A percentile compares a stretch with the other conserved stretches of the same genome.
Evolutionary conservation across 2,329 filamentous ascomycete species (phyloP).

Genomic region (Beauveria australis): DNA sequence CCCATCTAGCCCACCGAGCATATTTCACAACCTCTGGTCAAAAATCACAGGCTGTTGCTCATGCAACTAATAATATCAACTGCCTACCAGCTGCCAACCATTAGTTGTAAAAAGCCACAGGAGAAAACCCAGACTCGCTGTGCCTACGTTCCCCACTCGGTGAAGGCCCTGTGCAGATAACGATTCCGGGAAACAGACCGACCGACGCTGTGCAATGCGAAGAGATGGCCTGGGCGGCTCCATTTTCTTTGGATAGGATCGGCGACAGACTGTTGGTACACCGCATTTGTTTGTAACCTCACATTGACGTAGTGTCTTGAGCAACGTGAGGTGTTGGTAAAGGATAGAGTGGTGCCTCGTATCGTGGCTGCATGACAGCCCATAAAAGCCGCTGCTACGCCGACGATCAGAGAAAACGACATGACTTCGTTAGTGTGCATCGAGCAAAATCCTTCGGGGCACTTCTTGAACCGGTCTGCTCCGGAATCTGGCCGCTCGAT

Average conservation of each 20-base stretch:
- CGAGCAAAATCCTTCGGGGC: not conserved
- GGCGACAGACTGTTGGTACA: not conserved
- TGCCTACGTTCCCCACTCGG: constrained; percentile 8
- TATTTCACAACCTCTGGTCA: not conserved
- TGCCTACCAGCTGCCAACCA: not conserved
- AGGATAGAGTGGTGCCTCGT: not conserved
- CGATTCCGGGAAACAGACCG: not conserved
- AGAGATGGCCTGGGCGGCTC: not conserved
- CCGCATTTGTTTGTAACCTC: not conserved
- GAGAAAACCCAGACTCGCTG: not conserved
- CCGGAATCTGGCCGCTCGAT: not conserved
- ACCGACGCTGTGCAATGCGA: constrained; percentile 1
- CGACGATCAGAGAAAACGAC: not conserved
- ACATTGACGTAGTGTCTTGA: not conserved
- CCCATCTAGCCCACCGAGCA: not conserved
- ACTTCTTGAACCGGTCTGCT: not conserved
- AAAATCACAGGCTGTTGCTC: not conserved
- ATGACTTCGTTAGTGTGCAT: not conserved
- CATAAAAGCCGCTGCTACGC: not conserved
- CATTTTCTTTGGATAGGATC: not conserved
- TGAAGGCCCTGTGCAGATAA: constrained; percentile 3
- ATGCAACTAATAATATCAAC: not conserved
- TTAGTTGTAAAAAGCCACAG: not conserved
- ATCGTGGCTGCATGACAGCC: constrained; percentile 2
- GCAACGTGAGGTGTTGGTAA: not conserved